Evolutionary conservation across 345 rosid genomes (phyloP), one percentile per base, ranked within the genome.

Genomic region (Lepidium sativum): DNA sequence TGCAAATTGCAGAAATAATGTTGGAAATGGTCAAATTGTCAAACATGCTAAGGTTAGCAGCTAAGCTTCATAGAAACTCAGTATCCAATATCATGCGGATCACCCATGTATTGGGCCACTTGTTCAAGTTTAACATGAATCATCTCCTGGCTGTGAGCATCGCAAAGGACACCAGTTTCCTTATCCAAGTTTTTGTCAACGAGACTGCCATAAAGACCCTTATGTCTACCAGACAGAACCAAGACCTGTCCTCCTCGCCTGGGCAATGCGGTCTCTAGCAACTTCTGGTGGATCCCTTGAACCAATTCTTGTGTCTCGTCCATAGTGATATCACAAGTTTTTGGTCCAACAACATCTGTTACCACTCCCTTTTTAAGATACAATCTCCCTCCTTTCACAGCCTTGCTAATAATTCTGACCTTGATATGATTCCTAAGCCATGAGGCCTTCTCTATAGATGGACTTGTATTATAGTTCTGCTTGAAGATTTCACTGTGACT

Each of bases 181-280:
- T 61, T 51, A 57, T 92, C 89, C 51, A 78, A 74, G 78, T 89
- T 87, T 80, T 71, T 89, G 56, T 82, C 80, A 33, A 86, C 82
- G 63, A 92, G 77, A 65, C 31, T 84, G 40, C 97, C 98, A 74
- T 77, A 84, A 0, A 70, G 76, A 35, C 89, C 92, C 53, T 83
- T 80, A 69, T 86, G 78, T 48, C 71, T 87, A 27, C 96, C 95
- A 44, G 69, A 73, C 25, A 89, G 64, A 61, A 92, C 78, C 63
- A 89, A 74, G 17, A 89, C 89, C 0, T 71, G 69, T 6, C 92
- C 95, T 5, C 89, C 92, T 12, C 82, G 79, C 68, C 79, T 81
- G 0, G 97, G 97, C 70, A 92, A 63, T 67, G 91, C 97, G 54
- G 91, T 89, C 89, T 92, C 92, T 1, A 92, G 92, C 68, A 81